A percentile compares a stretch with the other conserved stretches of the same genome.
Conservation (phyloP, 441 rosid species). For the Populus hybrid region DNA sequence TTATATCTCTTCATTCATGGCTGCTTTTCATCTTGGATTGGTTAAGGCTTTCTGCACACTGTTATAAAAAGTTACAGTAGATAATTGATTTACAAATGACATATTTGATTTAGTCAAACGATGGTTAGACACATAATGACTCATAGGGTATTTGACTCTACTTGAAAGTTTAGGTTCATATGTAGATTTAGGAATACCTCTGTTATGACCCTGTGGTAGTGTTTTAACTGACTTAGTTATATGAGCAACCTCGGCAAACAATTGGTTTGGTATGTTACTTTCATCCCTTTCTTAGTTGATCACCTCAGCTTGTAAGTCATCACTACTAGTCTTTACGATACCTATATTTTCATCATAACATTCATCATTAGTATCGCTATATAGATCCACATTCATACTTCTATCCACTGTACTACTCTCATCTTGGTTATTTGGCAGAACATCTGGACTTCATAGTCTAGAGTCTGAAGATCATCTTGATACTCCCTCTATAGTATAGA, state of each 20-base stretch:
- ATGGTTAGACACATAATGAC: slow-evolving; percentile 6
- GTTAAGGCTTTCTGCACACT: background rate
- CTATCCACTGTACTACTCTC: too few relatives aligned
- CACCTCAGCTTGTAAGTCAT: too few relatives aligned
- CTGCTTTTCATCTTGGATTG: background rate
- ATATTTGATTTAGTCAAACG: background rate
- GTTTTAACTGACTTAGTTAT: background rate
- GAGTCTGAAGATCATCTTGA: too few relatives aligned
- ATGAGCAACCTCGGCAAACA: background rate
- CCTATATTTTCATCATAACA: too few relatives aligned
- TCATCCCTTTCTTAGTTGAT: background rate
- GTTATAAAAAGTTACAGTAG: background rate
- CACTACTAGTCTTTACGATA: background rate
- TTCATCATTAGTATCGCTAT: too few relatives aligned
- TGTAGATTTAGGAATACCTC: slow-evolving; percentile 14
- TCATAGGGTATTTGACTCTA: slow-evolving; percentile 2
- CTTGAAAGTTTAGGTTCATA: slow-evolving; percentile 10
- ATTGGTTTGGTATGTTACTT: background rate
- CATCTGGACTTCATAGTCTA: too few relatives aligned
- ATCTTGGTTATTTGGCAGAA: too few relatives aligned
- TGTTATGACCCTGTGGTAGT: background rate
- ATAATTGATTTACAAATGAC: slow-evolving; percentile 9
- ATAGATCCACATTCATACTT: too few relatives aligned
- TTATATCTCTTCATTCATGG: slow-evolving; percentile 7
- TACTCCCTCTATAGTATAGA: too few relatives aligned